Evolutionary conservation across 495 filamentous ascomycete species (phyloP).

Genomic region (Annulohypoxylon moriforme): DNA sequence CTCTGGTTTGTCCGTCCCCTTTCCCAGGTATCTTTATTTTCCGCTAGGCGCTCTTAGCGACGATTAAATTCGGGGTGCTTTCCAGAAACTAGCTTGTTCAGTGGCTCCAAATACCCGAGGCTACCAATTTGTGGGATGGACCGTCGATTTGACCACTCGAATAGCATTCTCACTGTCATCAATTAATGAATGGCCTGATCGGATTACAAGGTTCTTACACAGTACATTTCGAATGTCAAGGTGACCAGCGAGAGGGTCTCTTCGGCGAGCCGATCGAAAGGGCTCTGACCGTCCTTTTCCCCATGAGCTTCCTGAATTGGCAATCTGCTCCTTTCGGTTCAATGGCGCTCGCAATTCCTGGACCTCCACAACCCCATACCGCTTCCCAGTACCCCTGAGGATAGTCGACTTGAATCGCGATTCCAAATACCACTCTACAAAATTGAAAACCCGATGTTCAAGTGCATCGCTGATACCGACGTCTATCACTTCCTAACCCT

Average conservation of each 20-base stretch:
- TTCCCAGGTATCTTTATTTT: slow-evolving; percentile 30
- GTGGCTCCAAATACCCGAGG: slow-evolving; percentile 44
- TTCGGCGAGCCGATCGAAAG: slow-evolving; percentile 40
- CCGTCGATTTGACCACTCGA: slow-evolving; percentile 38
- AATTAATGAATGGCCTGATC: slow-evolving; percentile 45
- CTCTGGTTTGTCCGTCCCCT: slow-evolving; percentile 20
- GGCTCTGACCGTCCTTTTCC: slow-evolving; percentile 34
- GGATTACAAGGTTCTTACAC: slow-evolving; percentile 42
- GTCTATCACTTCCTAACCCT: slow-evolving; percentile 4
- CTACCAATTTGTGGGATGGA: slow-evolving; percentile 43
- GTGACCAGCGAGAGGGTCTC: slow-evolving; percentile 31
- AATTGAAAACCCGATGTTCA: slow-evolving; percentile 19
- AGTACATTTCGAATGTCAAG: slow-evolving; percentile 32
- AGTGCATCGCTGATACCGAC: slow-evolving; percentile 16
- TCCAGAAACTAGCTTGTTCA: slow-evolving; percentile 34
- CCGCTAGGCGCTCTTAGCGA: slow-evolving; percentile 41
- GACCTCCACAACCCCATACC: slow-evolving; percentile 28
- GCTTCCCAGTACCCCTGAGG: slow-evolving; percentile 15
- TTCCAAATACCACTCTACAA: slow-evolving; percentile 27
- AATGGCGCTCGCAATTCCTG: slow-evolving; percentile 42
- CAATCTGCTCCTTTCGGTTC: slow-evolving; percentile 44
- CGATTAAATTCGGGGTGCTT: slow-evolving; percentile 39
- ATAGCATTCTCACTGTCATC: slow-evolving; percentile 34
- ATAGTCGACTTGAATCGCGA: slow-evolving; percentile 4
- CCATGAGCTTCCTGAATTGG: slow-evolving; percentile 41